Conservation (phyloP, 2,329 filamentous ascomycete species). For the Aspergillus carbonarius region DNA sequence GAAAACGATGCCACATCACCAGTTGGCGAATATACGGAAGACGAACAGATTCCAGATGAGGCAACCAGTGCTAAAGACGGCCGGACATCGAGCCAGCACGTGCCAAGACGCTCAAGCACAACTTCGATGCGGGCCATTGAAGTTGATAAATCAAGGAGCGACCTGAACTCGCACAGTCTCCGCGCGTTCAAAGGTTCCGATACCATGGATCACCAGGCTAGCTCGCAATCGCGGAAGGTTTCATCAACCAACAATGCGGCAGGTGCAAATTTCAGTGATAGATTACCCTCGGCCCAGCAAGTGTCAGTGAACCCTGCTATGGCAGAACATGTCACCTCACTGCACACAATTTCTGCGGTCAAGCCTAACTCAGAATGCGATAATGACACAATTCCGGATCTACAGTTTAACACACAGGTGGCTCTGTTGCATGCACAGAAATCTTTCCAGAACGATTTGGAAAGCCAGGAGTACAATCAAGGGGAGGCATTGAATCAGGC, state of each 20-base stretch:
- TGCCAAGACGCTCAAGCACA: not conserved
- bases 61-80: not conserved
- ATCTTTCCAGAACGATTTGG: conserved; percentile 41
- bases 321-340: conserved; percentile 36
- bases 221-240: conserved; percentile 9
- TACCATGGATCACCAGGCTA: conserved; percentile 16
- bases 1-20: conserved; percentile 12
- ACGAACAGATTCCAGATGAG: not conserved
- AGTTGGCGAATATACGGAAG: not conserved
- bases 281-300: conserved; percentile 40
- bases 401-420: conserved; percentile 42
- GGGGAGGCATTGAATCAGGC: conserved; percentile 13
- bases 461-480: conserved; percentile 26
- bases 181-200: conserved; percentile 16
- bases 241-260: conserved; percentile 9
- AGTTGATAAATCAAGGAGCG: not conserved
- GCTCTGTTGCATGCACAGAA: conserved; percentile 40
- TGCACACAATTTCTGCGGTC: conserved; percentile 39
- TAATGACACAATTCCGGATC: conserved; percentile 28
- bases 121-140: not conserved
- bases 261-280: conserved; percentile 26
- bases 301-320: conserved; percentile 28
- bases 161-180: not conserved
- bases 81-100: not conserved
- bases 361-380: conserved; percentile 23